phyloP scores from a whole-genome alignment of 2,329 filamentous ascomycete genomes.

The Cryphonectria japonica region DNA sequence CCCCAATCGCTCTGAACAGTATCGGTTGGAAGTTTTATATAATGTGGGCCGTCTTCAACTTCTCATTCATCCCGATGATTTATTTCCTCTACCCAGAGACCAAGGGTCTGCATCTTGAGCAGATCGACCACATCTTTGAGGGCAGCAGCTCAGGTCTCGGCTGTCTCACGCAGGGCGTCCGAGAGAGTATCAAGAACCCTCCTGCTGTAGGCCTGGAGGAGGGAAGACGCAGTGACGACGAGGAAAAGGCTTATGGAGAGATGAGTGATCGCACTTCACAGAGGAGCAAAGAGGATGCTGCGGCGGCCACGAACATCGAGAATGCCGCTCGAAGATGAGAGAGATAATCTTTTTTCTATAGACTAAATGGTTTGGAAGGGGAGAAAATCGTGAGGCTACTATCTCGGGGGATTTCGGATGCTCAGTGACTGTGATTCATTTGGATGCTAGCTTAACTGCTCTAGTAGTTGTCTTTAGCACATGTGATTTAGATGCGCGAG shows the following conservation, averaged over 20 bases:
- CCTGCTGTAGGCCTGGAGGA: not conserved
- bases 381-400: not conserved
- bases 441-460: not conserved
- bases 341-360: not conserved
- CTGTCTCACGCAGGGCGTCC: slow-evolving; percentile 11
- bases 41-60: slow-evolving; percentile 35
- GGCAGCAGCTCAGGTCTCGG: not conserved
- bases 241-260: slow-evolving; percentile 9
- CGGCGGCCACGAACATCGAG: not conserved
- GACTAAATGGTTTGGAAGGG: not conserved
- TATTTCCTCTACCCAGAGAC: slow-evolving; percentile 38
- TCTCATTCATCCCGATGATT: slow-evolving; percentile 32
- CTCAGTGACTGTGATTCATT: not conserved
- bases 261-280: not conserved
- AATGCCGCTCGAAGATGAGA: not conserved
- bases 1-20: slow-evolving; percentile 30
- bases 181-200: slow-evolving; percentile 8
- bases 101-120: slow-evolving; percentile 35
- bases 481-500: not conserved
- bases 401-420: not conserved
- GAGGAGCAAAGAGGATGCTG: not conserved
- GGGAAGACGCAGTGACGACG: not conserved
- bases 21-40: slow-evolving; percentile 34
- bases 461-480: not conserved
- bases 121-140: slow-evolving; percentile 28